These are phyloP conservation scores for Solanum chilense DNA, from an alignment of 257 asterid genomes.

Conservation along the genomic window DNA sequence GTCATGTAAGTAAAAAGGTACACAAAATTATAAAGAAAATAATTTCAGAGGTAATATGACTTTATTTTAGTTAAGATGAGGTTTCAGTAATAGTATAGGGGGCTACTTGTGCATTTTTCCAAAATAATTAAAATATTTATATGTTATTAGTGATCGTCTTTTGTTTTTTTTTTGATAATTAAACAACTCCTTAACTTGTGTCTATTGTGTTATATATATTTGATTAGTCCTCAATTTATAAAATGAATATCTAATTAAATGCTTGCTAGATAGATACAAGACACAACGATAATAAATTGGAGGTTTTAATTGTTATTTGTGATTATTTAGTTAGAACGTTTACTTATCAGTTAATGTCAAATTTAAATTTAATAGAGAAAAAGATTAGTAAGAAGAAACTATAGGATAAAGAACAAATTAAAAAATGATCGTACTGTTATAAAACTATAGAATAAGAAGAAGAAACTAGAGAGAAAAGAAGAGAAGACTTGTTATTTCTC, in stretches of 20 bases:
- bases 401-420: not conserved
- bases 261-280: not conserved
- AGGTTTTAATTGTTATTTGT: too few relatives aligned
- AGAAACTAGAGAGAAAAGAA: too few relatives aligned
- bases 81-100: too few relatives aligned
- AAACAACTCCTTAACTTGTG: too few relatives aligned
- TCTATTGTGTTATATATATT: not conserved
- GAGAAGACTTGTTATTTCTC: too few relatives aligned
- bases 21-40: too few relatives aligned
- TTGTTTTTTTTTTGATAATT: not conserved
- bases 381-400: not conserved
- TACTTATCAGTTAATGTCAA: fast-evolving
- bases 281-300: fast-evolving
- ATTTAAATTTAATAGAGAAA: not conserved
- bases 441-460: too few relatives aligned
- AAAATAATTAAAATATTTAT: too few relatives aligned
- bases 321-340: not conserved
- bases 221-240: not conserved
- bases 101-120: fast-evolving
- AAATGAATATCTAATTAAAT: not conserved
- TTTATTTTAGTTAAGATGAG: too few relatives aligned
- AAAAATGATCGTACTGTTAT: not conserved
- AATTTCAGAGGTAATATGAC: too few relatives aligned
- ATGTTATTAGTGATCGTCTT: not conserved
- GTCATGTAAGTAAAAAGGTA: too few relatives aligned